Base-by-base conservation (phyloP, 1,284 basidiomycete species). In the Austroboletus novae-zelandiae region DNA sequence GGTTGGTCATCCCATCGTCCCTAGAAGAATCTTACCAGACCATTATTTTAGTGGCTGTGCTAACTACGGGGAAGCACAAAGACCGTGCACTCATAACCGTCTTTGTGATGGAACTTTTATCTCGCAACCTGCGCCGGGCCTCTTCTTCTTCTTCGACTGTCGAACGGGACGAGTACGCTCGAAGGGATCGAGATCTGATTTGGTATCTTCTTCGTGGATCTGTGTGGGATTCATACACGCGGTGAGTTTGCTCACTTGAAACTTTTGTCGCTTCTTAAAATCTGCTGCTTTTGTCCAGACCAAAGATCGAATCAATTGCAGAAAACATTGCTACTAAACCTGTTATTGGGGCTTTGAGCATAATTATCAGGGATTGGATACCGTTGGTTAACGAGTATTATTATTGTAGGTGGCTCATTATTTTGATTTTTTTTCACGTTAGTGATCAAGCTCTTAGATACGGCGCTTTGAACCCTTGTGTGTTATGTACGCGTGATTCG, bases 361-460 rank as follows among this genome's bases (percentile, higher is more conserved):
- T 84, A 20, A 74, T 97, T 49, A 70, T 94, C 54, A 83, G 84
- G 57, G 94, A 95, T 63, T 98, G 95, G 86, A 81, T 97, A 56
- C 93, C 93, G 10, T 73, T 98, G 61, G 92, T 98, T 57, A 89
- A 98, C 69, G 91, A 94, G 66, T 96, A 96, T 73, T 89, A 96
- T 74, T 97, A 94, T 75, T 97, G 92, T 94, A 61, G 64, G 91
- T 55, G 36, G 30, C 17, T 6, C n/a, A 17, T 41, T 40, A 11
- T 43, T 27, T 35, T 40, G 15, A 13, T 39, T 14, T 9, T 39
- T 14, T 9, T 34, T 36, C 34, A 15, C 32, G 13, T 30, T 25
- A 23, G 50, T 59, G 29, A 58, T 30, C 31, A 35, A 14, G 41
- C 45, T 43, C 25, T 47, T 56, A 82, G 79, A 81, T 62, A 78